Base-by-base conservation (phyloP, 1,284 basidiomycete genomes). In the Cutaneotrichosporon sp. region DNA sequence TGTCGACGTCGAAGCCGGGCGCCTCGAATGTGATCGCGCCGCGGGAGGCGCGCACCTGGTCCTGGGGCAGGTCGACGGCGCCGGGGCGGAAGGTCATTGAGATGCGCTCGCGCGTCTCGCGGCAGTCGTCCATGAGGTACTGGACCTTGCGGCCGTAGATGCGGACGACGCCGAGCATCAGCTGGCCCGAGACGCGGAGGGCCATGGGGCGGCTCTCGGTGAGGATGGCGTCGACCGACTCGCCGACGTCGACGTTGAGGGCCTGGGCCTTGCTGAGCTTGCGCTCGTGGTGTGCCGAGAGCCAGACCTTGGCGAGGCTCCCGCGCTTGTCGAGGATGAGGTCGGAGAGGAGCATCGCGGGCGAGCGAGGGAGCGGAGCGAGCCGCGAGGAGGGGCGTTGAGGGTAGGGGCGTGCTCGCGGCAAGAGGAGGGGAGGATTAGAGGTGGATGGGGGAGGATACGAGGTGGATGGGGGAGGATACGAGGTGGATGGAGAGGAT, bases 91-190 rank as follows among this genome's bases (percentile, higher is more conserved):
- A 95, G 4, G 93, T 92, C 87, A 97, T 90, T 77, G 95, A 95
- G 63, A 99, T 95, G 78, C 95, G 94, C 56, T 95, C 81, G 60
- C 98, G 82, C 0, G 95, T 93, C 77, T 99, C 97, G 71, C 95
- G 95, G 77, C 95, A 98, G 78, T 99, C 95, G 73, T 99, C 95
- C 68, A 97, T 82, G 2, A 99, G 85, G 80, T 99, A 99, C 75
- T 97, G 97, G 24, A 94, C 92, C 79, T 99, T 97, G 54, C 95
- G 86, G 72, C 93, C 95, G 81, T 99, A 98, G 74, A 99, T 98
- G 63, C 97, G 87, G 54, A 95, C 93, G 58, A 99, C 94, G 72
- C 95, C 95, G 43, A 99, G 86, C 62, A 99, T 85, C 50, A 99
- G 84, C 73, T 98, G 95, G 9, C 95, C 95, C 42, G 92, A 97